Percentiles rank a stretch among this genome's conserved stretches.
phyloP scores from a whole-genome alignment of 805 yeast genomes.

The Kazachstania kunashirensis region DNA sequence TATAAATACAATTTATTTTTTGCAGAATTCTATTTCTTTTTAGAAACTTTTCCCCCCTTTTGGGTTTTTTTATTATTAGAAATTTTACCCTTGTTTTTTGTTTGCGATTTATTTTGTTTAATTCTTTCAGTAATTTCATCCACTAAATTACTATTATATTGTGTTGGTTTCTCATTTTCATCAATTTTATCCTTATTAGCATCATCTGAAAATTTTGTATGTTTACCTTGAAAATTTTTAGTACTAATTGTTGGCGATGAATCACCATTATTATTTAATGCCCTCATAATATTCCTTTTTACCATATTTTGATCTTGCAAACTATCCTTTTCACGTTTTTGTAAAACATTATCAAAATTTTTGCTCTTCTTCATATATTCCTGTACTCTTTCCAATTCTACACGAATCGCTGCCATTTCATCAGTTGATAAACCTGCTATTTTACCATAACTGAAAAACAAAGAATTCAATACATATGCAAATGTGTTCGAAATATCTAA shows the following conservation, averaged over 20 bases:
- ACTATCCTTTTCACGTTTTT: constrained; percentile 2
- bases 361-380: constrained; percentile 52
- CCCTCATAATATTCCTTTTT: constrained; percentile 32
- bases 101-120: background rate
- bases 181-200: constrained; percentile 15
- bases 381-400: constrained; percentile 57
- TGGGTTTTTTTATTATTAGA: background rate
- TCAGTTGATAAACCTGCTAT: constrained; percentile 12
- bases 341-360: constrained; percentile 7
- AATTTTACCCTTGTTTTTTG: background rate
- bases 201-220: constrained; percentile 37
- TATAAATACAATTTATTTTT: too few relatives aligned
- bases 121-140: constrained; percentile 1
- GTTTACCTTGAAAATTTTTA: constrained; percentile 44
- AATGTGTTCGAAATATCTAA: constrained; percentile 21
- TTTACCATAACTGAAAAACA: constrained; percentile 25
- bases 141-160: constrained; percentile 1
- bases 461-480: constrained; percentile 24
- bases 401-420: constrained; percentile 42
- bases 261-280: constrained; percentile 32
- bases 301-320: background rate
- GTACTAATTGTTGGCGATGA: constrained; percentile 43
- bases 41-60: background rate
- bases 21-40: background rate
- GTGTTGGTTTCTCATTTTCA: background rate